Base-by-base conservation (phyloP, 495 filamentous ascomycete genomes). In the Astrothelium macrocarpum region DNA sequence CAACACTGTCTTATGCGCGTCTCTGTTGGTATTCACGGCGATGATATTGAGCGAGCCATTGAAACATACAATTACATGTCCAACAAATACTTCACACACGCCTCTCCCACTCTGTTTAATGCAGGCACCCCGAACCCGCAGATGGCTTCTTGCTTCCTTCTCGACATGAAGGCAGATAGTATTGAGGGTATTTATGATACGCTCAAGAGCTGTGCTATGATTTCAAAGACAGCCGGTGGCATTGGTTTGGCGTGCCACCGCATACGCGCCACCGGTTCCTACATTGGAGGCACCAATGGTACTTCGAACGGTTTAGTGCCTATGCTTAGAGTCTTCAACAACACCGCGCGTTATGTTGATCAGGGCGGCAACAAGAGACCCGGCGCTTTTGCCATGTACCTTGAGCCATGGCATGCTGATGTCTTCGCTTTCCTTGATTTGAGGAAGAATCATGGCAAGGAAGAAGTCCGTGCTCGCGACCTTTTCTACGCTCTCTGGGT, bases 1-100 rank as follows among this genome's bases (percentile, higher is more conserved):
- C 94, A 98, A 76, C 94, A 98, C 78, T 89, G 97, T 90, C 90
- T 98, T 71, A 98, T 98, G 94, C 90, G 94, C 79, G 94, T 98
- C 45, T 85, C 94, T 65, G 93, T 98, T 58, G 94, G 95, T 61
- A 96, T 98, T 66, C 92, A 95, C 77, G 93, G 90, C 43, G 89
- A 95, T 45, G 85, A 98, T 73, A 86, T 97, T 63, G 94, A 97
- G 80, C 88, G 85, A 73, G 92, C 87, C 65, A 84, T 97, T 60
- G 91, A 97, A 81, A 97, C 95, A 49, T 98, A 98, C 79, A 91
- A 96, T 78, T 82, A 94, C 74, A 96, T 97, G 91, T 97, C 94
- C 26, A 88, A 83, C 78, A 97, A 96, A 74, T 90, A 87, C 79
- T 98, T 98, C 80, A 98, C 94, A 32, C 95, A 97, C 70, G 94